phyloP scores from a whole-genome alignment of 2,329 filamentous ascomycete species.

The Penicillium verrucosum region DNA sequence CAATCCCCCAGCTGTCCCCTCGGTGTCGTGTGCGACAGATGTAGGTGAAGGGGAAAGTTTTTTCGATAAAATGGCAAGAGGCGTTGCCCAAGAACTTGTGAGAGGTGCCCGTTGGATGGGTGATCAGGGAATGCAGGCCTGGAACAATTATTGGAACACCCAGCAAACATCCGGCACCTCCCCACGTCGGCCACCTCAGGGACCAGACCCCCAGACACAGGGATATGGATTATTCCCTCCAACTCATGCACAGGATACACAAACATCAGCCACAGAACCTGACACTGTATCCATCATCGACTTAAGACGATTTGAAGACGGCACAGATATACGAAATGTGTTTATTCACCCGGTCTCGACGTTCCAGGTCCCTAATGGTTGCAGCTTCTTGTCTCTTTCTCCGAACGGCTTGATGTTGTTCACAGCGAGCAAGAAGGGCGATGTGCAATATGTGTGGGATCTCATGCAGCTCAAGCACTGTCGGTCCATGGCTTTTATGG shows the following conservation, averaged over 20 bases:
- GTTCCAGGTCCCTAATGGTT: constrained; percentile 49
- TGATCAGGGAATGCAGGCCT: constrained; percentile 49
- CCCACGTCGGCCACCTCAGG: constrained; percentile 31
- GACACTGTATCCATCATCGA: constrained; percentile 49
- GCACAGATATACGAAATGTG: constrained; percentile 33
- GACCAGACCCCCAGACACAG: constrained; percentile 30
- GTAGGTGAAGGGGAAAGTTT: constrained; percentile 48
- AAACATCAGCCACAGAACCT: constrained; percentile 38
- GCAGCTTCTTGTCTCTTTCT: constrained; percentile 49
- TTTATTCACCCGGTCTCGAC: constrained; percentile 41
- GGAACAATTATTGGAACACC: constrained; percentile 52
- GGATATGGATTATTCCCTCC: constrained; percentile 43
- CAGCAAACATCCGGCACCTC: constrained; percentile 33
- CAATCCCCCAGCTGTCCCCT: constrained; percentile 42
- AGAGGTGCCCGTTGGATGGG: constrained; percentile 50
- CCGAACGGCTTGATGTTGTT: constrained; percentile 48
- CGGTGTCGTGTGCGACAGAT: constrained; percentile 45
- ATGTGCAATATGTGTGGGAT: constrained; percentile 52
- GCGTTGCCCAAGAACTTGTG: constrained; percentile 50
- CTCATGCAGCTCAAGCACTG: constrained; percentile 48
- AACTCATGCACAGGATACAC: constrained; percentile 45
- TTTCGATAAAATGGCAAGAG: constrained; percentile 47
- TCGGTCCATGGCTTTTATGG: constrained; percentile 37
- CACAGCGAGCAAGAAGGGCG: constrained; percentile 49
- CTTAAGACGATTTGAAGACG: constrained; percentile 43